phyloP scores from a whole-genome alignment of 345 rosid genomes.

The sweet orange (Citrus sinensis) region DVS_A1.0 CM039167.1:493501-494000 shows the following conservation, averaged over 20 bases:
- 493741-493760: slow-evolving; percentile 73
- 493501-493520: slow-evolving; percentile 80
- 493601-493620: slow-evolving; percentile 74
- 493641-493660: slow-evolving; percentile 68
- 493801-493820: slow-evolving; percentile 49
- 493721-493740: slow-evolving; percentile 74
- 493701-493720: slow-evolving; percentile 54
- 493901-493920: slow-evolving; percentile 75
- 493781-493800: slow-evolving; percentile 57
- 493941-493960: slow-evolving; percentile 79
- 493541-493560: slow-evolving; percentile 56
- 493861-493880: slow-evolving; percentile 46
- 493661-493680: slow-evolving; percentile 74
- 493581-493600: slow-evolving; percentile 78
- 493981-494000: slow-evolving; percentile 53
- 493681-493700: slow-evolving; percentile 72
- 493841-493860: slow-evolving; percentile 77
- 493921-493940: slow-evolving; percentile 68
- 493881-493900: slow-evolving; percentile 42
- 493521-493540: slow-evolving; percentile 80
- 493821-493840: slow-evolving; percentile 68
- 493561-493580: slow-evolving; percentile 61
- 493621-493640: slow-evolving; percentile 67
- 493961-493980: slow-evolving; percentile 65
- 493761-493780: slow-evolving; percentile 63